A percentile compares a stretch with the other conserved stretches of the same genome.
These are phyloP conservation scores for Pseudohalonectria lignicola DNA, from an alignment of 2,329 filamentous ascomycete genomes.

Conservation along the genomic window DNA sequence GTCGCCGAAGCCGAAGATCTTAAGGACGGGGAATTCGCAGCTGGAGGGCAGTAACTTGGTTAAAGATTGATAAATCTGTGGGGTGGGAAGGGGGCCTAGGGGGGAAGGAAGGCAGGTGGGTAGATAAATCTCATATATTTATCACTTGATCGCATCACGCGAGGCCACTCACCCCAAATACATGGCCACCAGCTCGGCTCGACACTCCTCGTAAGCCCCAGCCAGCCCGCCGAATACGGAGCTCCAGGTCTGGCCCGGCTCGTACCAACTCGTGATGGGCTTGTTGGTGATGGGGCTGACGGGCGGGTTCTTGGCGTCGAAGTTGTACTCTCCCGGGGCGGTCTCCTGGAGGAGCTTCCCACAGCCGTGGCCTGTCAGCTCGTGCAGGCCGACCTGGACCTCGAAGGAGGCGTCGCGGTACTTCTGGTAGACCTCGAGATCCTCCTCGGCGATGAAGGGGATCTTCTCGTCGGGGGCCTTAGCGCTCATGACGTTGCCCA, in stretches of 20 bases:
- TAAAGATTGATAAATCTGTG: too few relatives aligned
- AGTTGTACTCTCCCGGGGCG: conserved; percentile 72
- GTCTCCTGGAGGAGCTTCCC: conserved; percentile 92
- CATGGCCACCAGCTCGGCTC: conserved; percentile 92
- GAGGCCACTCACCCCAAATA: conserved; percentile 35
- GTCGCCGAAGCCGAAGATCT: conserved; percentile 86
- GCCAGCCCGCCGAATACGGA: conserved; percentile 83
- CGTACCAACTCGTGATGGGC: conserved; percentile 80
- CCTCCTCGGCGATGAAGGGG: conserved; percentile 73
- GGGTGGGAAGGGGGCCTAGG: conserved; percentile 3
- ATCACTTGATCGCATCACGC: too few relatives aligned
- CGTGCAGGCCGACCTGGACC: conserved; percentile 90
- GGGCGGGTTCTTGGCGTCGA: conserved; percentile 72
- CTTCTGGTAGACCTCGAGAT: conserved; percentile 68
- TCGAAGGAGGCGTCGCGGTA: conserved; percentile 85
- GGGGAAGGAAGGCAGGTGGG: not conserved
- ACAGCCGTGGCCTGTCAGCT: conserved; percentile 77
- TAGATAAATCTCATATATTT: too few relatives aligned
- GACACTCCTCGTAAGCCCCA: conserved; percentile 86
- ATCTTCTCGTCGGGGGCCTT: conserved; percentile 88
- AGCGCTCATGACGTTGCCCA: conserved; percentile 86
- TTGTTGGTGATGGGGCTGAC: conserved; percentile 69
- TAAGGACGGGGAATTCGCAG: conserved; percentile 79
- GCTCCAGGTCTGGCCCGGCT: conserved; percentile 90
- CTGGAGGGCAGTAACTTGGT: too few relatives aligned